These are phyloP conservation scores for Pholiota molesta DNA, from an alignment of 768 basidiomycete species.

Conservation along the genomic window DNA sequence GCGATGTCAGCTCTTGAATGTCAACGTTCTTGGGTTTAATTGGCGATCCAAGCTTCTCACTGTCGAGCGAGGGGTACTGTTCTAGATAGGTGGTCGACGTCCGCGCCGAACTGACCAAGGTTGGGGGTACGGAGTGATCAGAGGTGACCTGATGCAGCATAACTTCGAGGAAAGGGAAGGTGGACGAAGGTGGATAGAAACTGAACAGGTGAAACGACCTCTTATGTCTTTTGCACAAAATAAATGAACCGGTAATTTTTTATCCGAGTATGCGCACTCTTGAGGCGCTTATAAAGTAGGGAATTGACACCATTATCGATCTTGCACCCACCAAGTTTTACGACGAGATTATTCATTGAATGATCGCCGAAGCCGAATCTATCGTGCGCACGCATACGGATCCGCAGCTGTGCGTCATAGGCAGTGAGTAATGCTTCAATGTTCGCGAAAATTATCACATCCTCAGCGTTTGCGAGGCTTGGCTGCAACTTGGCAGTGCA, in stretches of 20 bases:
- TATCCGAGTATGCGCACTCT: slow-evolving; percentile 1
- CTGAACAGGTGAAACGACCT: neutral
- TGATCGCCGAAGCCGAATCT: slow-evolving; percentile 1
- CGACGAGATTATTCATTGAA: no score
- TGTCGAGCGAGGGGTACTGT: neutral
- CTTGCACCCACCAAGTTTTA: neutral
- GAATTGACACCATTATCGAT: neutral
- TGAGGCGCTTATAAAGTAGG: neutral
- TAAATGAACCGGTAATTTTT: neutral
- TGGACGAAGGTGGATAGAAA: neutral
- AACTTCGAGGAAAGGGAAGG: neutral
- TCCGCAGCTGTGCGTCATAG: slow-evolving; percentile 1
- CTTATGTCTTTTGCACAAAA: neutral
- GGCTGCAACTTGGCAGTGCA: neutral
- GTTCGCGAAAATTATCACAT: neutral
- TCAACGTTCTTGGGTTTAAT: neutral
- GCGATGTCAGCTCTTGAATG: slow-evolving; percentile 26
- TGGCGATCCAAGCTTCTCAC: slow-evolving; percentile 4
- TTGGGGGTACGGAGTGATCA: neutral
- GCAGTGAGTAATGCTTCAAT: slow-evolving; percentile 3
- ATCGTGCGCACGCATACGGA: neutral
- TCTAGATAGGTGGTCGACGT: slow-evolving; percentile 16
- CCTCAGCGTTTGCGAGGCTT: neutral
- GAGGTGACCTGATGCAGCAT: slow-evolving; percentile 2
- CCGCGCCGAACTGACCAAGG: slow-evolving; percentile 5